These are phyloP conservation scores for Trifolium subterraneum DNA, from an alignment of 306 rosid species.

Conservation along the genomic window DNA sequence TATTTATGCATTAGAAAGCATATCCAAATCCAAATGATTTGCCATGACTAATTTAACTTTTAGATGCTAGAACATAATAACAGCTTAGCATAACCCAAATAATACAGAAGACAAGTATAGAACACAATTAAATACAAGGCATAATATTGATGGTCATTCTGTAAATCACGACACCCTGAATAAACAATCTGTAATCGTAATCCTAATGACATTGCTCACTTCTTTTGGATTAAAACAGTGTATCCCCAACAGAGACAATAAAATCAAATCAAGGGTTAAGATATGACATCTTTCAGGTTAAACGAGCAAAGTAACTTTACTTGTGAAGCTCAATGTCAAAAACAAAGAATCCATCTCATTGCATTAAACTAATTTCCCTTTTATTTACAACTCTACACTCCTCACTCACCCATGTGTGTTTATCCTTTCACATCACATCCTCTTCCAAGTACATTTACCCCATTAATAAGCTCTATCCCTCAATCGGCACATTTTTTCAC, in stretches of 20 bases:
- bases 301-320: no score
- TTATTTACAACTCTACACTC: constrained; percentile 17
- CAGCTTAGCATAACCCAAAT: constrained; percentile 22
- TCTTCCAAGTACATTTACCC: neutral
- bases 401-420: constrained; percentile 5
- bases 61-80: constrained; percentile 15
- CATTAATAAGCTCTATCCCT: constrained; percentile 24
- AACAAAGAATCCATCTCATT: no score
- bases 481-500: neutral
- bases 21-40: constrained; percentile 21
- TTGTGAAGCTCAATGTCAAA: no score
- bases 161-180: constrained; percentile 13
- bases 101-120: constrained; percentile 19
- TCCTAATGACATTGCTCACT: constrained; percentile 14
- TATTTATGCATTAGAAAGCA: constrained; percentile 25
- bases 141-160: neutral
- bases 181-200: constrained; percentile 13
- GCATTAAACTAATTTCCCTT: neutral
- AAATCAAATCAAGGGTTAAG: constrained; percentile 19
- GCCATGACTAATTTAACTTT: constrained; percentile 27
- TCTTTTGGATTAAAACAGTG: neutral
- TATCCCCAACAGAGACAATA: neutral
- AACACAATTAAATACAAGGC: constrained; percentile 25
- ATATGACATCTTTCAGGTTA: no score
- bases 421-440: constrained; percentile 17